phyloP scores from a whole-genome alignment of 441 rosid species.

The Hura crepitans region DNA sequence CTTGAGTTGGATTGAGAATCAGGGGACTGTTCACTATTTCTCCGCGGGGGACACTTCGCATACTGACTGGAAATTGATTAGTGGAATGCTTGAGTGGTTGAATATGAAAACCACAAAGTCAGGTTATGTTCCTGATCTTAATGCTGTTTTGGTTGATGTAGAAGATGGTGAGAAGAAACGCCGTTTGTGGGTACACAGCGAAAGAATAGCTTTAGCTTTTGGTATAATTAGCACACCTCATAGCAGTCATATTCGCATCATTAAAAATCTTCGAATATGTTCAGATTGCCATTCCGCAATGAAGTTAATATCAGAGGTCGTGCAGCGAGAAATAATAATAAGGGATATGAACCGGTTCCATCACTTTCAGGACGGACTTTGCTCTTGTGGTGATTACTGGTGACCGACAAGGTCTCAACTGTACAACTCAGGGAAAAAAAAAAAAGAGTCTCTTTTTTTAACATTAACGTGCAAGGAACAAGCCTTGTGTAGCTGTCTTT shows the following conservation, averaged over 20 bases:
- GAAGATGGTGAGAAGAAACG: constrained; percentile 57
- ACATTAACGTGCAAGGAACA: constrained; percentile 5
- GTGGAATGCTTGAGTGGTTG: constrained; percentile 81
- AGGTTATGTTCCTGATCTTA: constrained; percentile 55
- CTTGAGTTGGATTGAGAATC: constrained; percentile 80
- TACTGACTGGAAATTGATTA: constrained; percentile 55
- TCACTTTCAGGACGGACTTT: constrained; percentile 61
- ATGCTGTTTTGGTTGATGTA: constrained; percentile 48
- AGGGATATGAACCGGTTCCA: constrained; percentile 88
- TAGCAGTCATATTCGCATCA: constrained; percentile 51
- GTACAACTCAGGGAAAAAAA: neutral
- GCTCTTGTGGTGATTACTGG: constrained; percentile 85
- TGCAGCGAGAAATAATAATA: constrained; percentile 60
- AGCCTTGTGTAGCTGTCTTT: constrained; percentile 8
- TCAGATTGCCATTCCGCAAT: constrained; percentile 72
- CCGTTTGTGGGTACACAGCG: constrained; percentile 76
- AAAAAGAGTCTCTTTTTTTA: neutral
- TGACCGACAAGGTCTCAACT: constrained; percentile 30
- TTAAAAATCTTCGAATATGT: constrained; percentile 76
- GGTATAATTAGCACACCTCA: constrained; percentile 51
- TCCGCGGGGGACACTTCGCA: constrained; percentile 59
- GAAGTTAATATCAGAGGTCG: constrained; percentile 57
- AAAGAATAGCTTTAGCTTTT: constrained; percentile 78
- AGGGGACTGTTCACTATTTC: constrained; percentile 62
- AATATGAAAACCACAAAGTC: constrained; percentile 56